Percentiles rank a stretch among this genome's conserved stretches.
These are phyloP conservation scores for Heliamphora pulchella DNA, from an alignment of 179 eudicot genomes.

Conservation along the genomic window DNA sequence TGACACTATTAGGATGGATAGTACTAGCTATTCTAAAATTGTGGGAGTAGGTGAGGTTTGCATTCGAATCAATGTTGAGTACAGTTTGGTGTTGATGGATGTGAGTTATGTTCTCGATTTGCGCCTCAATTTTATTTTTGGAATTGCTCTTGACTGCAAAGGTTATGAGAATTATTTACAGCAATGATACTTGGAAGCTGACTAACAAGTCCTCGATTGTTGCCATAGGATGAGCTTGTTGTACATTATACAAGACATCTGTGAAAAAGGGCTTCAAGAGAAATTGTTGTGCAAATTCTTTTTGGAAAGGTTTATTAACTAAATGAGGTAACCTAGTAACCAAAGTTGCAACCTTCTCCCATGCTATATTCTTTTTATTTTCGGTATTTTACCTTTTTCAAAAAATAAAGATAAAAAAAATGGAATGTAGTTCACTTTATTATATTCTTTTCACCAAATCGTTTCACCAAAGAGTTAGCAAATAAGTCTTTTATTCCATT, in stretches of 20 bases:
- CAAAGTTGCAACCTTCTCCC: too few species aligned
- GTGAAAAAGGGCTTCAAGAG: neutral
- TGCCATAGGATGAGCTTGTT: neutral
- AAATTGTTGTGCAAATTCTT: too few species aligned
- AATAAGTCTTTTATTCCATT: too few species aligned
- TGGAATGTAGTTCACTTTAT: too few species aligned
- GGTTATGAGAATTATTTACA: neutral
- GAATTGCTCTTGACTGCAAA: neutral
- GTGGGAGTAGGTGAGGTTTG: neutral
- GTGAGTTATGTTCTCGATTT: neutral
- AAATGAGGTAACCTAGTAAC: too few species aligned
- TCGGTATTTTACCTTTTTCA: too few species aligned
- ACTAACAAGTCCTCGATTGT: neutral
- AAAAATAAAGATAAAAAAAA: too few species aligned
- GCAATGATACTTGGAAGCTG: neutral
- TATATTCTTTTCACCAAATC: too few species aligned
- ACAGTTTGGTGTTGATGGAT: neutral
- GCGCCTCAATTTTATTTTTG: neutral
- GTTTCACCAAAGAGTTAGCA: too few species aligned
- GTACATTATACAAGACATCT: constrained; percentile 7
- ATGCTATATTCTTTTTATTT: too few species aligned
- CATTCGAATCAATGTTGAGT: neutral
- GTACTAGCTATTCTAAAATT: neutral
- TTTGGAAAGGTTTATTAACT: too few species aligned
- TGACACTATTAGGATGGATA: neutral